Conservation (phyloP, 139 green algal genomes). For the Picocystis salinarum region DNA sequence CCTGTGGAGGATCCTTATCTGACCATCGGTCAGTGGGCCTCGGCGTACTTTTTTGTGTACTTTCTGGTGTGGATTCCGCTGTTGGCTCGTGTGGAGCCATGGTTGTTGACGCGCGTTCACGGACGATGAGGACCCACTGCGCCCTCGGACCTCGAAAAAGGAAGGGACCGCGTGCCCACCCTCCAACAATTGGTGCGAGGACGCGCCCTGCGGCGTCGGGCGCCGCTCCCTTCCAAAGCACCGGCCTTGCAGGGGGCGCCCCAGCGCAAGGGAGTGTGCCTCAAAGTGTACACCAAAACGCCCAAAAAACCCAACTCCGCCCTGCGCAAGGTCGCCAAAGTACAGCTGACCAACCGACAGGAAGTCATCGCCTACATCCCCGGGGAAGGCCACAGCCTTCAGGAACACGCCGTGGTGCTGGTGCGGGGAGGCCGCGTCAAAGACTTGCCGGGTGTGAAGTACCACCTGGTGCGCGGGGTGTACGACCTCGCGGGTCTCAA, state of each 20-base stretch:
- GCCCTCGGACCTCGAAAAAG: no score
- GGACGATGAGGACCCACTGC: no score
- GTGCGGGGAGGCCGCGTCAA: constrained; percentile 12
- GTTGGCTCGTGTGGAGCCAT: no score
- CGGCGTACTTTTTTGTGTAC: no score
- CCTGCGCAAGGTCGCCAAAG: constrained; percentile 47
- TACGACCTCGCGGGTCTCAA: constrained; percentile 5
- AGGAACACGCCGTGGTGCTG: constrained; percentile 13
- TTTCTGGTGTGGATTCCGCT: no score
- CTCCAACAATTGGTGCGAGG: no score
- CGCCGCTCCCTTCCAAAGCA: no score
- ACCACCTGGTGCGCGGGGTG: constrained; percentile 10
- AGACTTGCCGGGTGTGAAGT: constrained; percentile 18
- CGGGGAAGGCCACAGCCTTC: constrained; percentile 15
- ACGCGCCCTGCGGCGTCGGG: no score
- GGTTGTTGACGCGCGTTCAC: no score
- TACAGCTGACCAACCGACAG: constrained; percentile 32
- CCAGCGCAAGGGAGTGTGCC: constrained; percentile 42
- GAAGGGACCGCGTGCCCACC: no score
- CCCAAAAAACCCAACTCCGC: constrained; percentile 63
- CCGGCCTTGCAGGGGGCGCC: no score
- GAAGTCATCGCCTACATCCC: constrained; percentile 32
- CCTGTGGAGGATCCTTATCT: constrained; percentile 32
- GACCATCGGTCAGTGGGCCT: no score
- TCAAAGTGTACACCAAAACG: constrained; percentile 41